Evolutionary conservation across 345 rosid species (phyloP).

Genomic region (Cardiospermum halicacabum): DNA sequence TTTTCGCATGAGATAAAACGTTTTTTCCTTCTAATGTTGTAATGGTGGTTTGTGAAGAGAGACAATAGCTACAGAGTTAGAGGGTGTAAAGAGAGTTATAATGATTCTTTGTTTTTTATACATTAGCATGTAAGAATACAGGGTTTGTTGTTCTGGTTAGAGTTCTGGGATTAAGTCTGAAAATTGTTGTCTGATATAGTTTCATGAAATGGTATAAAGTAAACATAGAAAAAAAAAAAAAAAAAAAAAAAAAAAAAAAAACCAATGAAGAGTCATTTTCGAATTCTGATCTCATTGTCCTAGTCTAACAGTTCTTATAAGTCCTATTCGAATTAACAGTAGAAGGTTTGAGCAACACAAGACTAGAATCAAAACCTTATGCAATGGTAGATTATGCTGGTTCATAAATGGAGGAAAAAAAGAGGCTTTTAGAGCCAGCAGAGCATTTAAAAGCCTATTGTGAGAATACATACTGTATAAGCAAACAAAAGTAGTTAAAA

Average conservation of each 20-base stretch:
- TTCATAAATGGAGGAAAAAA: background rate
- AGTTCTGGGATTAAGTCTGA: background rate
- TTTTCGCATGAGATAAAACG: background rate
- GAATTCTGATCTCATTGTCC: background rate
- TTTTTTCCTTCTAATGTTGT: background rate
- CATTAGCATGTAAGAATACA: no score
- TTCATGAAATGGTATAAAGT: no score
- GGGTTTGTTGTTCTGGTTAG: no score
- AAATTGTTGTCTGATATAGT: no score
- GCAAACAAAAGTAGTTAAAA: constrained; percentile 2
- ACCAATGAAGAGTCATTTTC: no score
- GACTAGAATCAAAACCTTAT: no score
- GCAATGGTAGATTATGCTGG: background rate
- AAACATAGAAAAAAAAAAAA: no score
- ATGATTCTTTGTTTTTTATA: background rate
- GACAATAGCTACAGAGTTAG: background rate
- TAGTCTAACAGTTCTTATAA: background rate
- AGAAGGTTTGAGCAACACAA: background rate
- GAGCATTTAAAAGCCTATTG: background rate
- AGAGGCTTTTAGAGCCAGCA: background rate
- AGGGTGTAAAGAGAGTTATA: no score
- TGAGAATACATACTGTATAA: background rate
- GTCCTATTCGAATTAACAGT: background rate
- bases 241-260: no score
- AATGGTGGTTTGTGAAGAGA: background rate